Percentiles rank a stretch among this genome's conserved stretches.
phyloP scores from a whole-genome alignment of 768 basidiomycete species.

The Terana coerulea region DNA sequence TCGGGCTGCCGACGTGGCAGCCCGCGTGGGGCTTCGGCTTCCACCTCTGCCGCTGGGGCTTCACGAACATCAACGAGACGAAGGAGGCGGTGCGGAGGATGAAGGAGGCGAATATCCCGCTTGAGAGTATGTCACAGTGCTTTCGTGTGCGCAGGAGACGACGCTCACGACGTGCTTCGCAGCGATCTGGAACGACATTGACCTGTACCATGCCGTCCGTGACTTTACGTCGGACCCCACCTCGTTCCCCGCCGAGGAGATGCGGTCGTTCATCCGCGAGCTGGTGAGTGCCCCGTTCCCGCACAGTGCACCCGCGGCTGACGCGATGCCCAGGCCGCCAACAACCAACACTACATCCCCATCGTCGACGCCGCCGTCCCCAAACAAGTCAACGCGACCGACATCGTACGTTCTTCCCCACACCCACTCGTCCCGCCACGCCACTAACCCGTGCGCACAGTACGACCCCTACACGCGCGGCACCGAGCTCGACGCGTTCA shows the following conservation, averaged over 20 bases:
- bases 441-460: conserved; percentile 28
- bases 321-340: conserved; percentile 28
- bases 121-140: conserved; percentile 56
- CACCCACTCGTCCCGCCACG: neutral
- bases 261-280: conserved; percentile 49
- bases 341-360: conserved; percentile 59
- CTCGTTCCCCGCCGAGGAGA: conserved; percentile 52
- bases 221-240: conserved; percentile 70
- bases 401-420: conserved; percentile 44
- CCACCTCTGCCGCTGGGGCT: conserved; percentile 67
- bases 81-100: conserved; percentile 49
- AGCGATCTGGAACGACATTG: conserved; percentile 82
- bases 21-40: conserved; percentile 78
- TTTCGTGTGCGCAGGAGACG: neutral
- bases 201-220: conserved; percentile 63
- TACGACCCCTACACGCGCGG: conserved; percentile 69
- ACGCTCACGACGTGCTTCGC: too few species aligned
- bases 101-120: conserved; percentile 69
- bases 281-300: conserved; percentile 42
- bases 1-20: conserved; percentile 68
- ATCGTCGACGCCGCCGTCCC: conserved; percentile 66
- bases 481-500: conserved; percentile 55
- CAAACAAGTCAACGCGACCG: conserved; percentile 53
- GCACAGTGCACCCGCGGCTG: neutral
- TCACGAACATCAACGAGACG: conserved; percentile 50